Percentiles rank a stretch among this genome's conserved stretches.
These are phyloP conservation scores for Aspergillus campestris DNA, from an alignment of 495 filamentous ascomycete species.

Conservation along the genomic window DNA sequence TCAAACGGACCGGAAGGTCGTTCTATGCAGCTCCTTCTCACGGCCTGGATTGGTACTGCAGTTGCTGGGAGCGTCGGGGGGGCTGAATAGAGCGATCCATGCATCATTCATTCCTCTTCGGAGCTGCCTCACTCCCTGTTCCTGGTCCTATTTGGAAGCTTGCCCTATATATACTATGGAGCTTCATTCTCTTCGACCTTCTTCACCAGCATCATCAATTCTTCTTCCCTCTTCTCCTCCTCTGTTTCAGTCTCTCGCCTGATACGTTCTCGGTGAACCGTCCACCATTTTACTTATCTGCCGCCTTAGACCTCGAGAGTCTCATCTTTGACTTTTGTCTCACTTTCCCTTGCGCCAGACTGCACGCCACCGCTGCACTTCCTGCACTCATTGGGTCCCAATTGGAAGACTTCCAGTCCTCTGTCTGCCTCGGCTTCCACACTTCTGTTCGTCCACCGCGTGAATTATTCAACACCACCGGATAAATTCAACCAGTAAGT, in stretches of 20 bases:
- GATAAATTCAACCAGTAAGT: no score
- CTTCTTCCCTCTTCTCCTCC: background rate
- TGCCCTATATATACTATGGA: conserved; percentile 19
- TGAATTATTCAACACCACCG: no score
- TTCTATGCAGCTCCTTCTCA: conserved; percentile 8
- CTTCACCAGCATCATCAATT: conserved; percentile 4
- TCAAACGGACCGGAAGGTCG: conserved; percentile 5
- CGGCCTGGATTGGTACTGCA: no score
- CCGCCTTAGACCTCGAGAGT: background rate
- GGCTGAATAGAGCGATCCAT: no score
- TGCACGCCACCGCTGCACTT: background rate
- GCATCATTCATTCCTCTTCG: no score
- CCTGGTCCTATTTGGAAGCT: conserved; percentile 9
- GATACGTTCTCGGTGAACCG: background rate
- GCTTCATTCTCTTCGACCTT: conserved; percentile 18
- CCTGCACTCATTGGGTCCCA: no score
- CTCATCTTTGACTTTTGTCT: background rate
- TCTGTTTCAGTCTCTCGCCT: background rate
- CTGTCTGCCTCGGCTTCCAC: no score
- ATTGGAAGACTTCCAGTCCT: no score
- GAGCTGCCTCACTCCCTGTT: background rate
- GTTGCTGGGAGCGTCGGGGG: no score
- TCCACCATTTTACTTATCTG: background rate
- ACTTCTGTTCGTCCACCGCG: no score
- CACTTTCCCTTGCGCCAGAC: conserved; percentile 4